These are phyloP conservation scores for Blepharisma japonicum DNA, from an alignment of 73 alveolate genomes.

Conservation along the genomic window DNA sequence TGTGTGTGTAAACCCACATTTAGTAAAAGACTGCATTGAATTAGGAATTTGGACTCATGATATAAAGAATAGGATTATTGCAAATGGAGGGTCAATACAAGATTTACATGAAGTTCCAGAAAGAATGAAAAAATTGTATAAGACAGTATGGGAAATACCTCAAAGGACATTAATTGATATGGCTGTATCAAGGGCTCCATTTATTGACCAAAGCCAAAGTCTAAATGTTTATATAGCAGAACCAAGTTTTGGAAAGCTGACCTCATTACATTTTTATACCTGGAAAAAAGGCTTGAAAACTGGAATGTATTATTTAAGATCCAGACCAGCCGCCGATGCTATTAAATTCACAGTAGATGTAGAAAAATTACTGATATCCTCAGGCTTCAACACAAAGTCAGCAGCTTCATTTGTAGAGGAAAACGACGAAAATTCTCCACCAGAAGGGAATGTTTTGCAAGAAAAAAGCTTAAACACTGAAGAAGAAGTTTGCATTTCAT, in stretches of 20 bases:
- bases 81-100: constrained; percentile 74
- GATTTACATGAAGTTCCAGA: constrained; percentile 72
- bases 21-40: constrained; percentile 77
- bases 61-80: constrained; percentile 63
- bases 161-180: constrained; percentile 71
- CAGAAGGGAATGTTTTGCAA: constrained; percentile 34
- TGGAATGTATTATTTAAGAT: constrained; percentile 32
- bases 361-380: constrained; percentile 46
- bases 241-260: constrained; percentile 46
- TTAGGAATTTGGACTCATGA: constrained; percentile 76
- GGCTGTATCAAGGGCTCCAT: constrained; percentile 76
- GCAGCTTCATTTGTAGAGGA: constrained; percentile 38
- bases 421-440: constrained; percentile 38
- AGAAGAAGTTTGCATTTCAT: no score
- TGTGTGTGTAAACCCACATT: constrained; percentile 83
- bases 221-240: constrained; percentile 27
- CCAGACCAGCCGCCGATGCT: constrained; percentile 89
- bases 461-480: constrained; percentile 34
- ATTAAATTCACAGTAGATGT: constrained; percentile 89
- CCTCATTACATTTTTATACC: constrained; percentile 88
- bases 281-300: constrained; percentile 82
- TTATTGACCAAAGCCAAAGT: constrained; percentile 53
- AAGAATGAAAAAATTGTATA: constrained; percentile 64
- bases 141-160: constrained; percentile 93
- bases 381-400: not conserved